Percentiles rank a stretch among this genome's conserved stretches.
Evolutionary conservation across 257 asterid genomes (phyloP).

Genomic region (Salvia rosmarinus): DNA sequence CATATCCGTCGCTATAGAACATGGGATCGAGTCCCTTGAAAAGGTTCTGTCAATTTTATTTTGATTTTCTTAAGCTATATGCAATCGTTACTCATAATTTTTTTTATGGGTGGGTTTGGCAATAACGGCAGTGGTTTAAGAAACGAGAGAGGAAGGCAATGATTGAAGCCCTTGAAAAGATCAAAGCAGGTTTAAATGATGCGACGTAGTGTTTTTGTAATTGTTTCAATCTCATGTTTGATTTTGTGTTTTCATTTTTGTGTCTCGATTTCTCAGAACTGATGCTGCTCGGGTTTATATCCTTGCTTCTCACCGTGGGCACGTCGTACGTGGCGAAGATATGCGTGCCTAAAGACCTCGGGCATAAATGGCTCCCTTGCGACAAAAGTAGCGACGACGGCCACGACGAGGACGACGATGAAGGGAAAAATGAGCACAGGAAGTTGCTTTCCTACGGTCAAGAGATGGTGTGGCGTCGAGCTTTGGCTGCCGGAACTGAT

Average conservation of each 20-base stretch:
- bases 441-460: constrained; percentile 40
- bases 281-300: constrained; percentile 71
- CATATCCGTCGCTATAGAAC: constrained; percentile 65
- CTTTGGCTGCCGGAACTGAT: constrained; percentile 41
- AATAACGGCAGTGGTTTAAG: constrained; percentile 58
- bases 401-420: constrained; percentile 1
- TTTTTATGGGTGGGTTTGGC: not conserved
- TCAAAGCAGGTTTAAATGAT: constrained; percentile 53
- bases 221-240: not conserved
- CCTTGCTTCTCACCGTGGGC: constrained; percentile 64
- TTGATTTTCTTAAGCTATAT: not conserved
- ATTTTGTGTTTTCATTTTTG: not conserved
- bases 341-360: constrained; percentile 53
- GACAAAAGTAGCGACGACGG: not conserved
- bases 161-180: constrained; percentile 72
- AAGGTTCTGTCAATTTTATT: constrained; percentile 40
- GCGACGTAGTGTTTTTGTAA: too few relatives aligned
- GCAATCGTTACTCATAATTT: too few relatives aligned
- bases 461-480: constrained; percentile 47
- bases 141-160: constrained; percentile 62
- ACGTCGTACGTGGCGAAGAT: constrained; percentile 51
- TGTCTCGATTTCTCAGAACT: constrained; percentile 44
- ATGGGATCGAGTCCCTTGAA: constrained; percentile 65
- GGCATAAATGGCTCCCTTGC: constrained; percentile 68
- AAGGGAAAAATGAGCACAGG: constrained; percentile 34